Evolutionary conservation across 352 stramenopile species (phyloP), one percentile per base, ranked within the genome.

Genomic region (Phytopythium oedochilum): DNA sequence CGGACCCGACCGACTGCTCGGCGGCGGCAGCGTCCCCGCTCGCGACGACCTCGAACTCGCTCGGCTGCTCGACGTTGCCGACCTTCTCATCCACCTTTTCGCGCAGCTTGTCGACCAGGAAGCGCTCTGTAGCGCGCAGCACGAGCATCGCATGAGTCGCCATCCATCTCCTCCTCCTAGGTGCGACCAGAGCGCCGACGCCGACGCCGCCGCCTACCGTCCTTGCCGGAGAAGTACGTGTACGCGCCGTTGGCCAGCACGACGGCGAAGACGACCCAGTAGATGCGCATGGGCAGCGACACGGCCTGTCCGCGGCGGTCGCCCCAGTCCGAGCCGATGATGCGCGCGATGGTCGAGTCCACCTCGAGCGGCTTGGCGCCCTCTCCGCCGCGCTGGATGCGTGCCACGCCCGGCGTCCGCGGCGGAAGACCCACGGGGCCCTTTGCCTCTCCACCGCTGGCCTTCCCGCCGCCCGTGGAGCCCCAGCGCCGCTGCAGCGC

Each of bases 321-420:
- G 38, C 71, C 80, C 80, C 80, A 90, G 59, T 90, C 80, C 8
- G 80, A 90, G 43, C 80, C 80, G 26, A 90, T 81, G 60, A 90
- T 70, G 35, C 80, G 78, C 53, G 75, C 75, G 15, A 86, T 60
- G 5, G 75, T 80, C 57, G 75, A 82, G 55, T 86, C 75, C 53
- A 82, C 44, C 43, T 86, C 72, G 12, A 76, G 61, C 40, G 79
- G 70, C 54, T 71, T 78, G 10, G 60, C 56, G 7, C 39, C 58
- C 11, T 8, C 23, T n/a, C 42, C 23, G 20, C 62, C 57, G 22
- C 75, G 78, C 34, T 62, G 64, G 29, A 83, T 60, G 46, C 70
- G 75, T 29, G 67, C 59, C 32, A 66, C 73, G 23, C 72, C 70
- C 3, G 72, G 62, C 25, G 68, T 73, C 0, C 38, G 53, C 10